These are phyloP conservation scores for Letharia lupina DNA, from an alignment of 495 filamentous ascomycete species.

Conservation along the genomic window DNA sequence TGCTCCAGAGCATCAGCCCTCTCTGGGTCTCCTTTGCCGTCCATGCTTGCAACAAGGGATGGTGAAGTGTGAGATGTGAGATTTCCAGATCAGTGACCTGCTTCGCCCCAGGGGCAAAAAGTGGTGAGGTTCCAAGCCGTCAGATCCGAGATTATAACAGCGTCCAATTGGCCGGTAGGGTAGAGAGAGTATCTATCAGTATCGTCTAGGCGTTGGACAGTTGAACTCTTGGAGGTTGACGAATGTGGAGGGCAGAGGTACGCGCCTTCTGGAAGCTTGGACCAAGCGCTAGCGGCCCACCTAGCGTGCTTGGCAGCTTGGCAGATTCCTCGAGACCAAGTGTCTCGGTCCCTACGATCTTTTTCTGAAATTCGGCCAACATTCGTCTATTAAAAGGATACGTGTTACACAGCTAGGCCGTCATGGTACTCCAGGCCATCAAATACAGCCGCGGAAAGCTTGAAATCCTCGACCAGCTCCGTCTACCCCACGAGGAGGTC, in stretches of 20 bases:
- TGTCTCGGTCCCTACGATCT: background rate
- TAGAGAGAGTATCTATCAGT: background rate
- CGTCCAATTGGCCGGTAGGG: too few species aligned
- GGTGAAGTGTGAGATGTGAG: background rate
- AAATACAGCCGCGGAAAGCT: constrained; percentile 70
- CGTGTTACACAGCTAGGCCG: background rate
- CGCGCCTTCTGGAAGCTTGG: background rate
- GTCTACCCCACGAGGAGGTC: constrained; percentile 74
- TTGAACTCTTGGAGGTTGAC: background rate
- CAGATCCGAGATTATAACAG: background rate
- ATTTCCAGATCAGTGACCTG: background rate
- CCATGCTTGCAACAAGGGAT: constrained; percentile 31
- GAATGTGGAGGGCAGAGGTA: too few species aligned
- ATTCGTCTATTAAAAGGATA: background rate
- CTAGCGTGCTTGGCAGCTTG: background rate
- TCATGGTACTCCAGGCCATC: constrained; percentile 74
- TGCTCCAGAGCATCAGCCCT: constrained; percentile 74
- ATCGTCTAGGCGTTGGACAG: background rate
- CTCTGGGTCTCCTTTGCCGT: constrained; percentile 51
- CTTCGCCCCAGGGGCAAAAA: background rate
- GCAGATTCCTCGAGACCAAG: background rate
- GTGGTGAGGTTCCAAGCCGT: background rate
- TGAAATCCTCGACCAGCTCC: constrained; percentile 81
- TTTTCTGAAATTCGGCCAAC: background rate
- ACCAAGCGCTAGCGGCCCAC: background rate